These are phyloP conservation scores for Trichoderma koningii DNA, from an alignment of 2,329 filamentous ascomycete genomes.

Conservation along the genomic window DNA sequence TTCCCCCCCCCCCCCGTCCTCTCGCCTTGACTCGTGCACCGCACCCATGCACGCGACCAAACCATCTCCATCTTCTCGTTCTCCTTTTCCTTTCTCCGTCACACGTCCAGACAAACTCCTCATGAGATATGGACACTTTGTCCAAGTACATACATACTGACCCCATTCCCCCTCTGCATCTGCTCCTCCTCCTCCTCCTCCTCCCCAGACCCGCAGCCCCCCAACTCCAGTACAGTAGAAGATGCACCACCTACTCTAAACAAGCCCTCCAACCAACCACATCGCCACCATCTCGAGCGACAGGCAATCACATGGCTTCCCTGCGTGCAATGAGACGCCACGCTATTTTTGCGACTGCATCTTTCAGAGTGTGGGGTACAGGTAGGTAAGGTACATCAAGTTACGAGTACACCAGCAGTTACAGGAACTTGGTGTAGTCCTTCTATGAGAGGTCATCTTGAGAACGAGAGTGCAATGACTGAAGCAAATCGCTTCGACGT, in stretches of 20 bases:
- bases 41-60: no score
- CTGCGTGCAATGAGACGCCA: slow-evolving; percentile 19
- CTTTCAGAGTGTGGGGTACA: not conserved
- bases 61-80: not conserved
- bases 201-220: slow-evolving; percentile 6
- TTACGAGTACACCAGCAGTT: no score
- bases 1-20: no score
- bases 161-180: not conserved
- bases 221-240: not conserved
- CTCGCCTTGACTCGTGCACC: no score
- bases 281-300: not conserved
- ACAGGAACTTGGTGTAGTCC: no score
- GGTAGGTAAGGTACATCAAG: no score
- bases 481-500: not conserved
- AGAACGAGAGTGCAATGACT: no score
- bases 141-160: no score
- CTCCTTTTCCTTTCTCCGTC: not conserved
- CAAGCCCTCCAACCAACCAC: slow-evolving; percentile 3
- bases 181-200: not conserved
- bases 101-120: not conserved
- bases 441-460: no score
- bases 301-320: slow-evolving; percentile 11
- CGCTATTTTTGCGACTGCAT: not conserved
- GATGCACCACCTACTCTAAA: not conserved
- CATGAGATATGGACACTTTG: no score